These are phyloP conservation scores for Saussurea involucrata DNA, from an alignment of 129 eudicot species.

Conservation along the genomic window DNA sequence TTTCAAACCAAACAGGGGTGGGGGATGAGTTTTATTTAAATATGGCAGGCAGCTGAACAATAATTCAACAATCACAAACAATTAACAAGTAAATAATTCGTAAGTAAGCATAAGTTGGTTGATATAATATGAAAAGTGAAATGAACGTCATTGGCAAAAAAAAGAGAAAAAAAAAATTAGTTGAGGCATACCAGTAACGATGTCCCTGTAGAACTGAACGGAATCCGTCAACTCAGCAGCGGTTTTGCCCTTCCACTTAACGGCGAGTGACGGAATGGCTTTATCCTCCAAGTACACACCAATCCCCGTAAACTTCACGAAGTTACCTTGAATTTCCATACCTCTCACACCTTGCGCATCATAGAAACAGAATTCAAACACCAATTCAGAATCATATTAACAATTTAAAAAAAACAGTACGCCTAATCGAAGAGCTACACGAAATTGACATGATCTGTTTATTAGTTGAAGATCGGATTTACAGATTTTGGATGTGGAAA, in stretches of 20 bases:
- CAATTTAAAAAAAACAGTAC: neutral
- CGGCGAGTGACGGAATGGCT: constrained; percentile 64
- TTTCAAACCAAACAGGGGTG: too few relatives aligned
- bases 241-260: constrained; percentile 82
- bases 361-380: neutral
- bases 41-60: neutral
- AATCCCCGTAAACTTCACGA: constrained; percentile 69
- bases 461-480: neutral
- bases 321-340: constrained; percentile 59
- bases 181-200: constrained; percentile 50
- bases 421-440: neutral
- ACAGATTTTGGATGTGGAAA: neutral
- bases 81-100: neutral
- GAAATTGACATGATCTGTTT: neutral
- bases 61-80: too few relatives aligned
- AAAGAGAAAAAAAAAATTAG: too few relatives aligned
- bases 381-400: neutral
- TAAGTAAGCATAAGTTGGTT: neutral
- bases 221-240: constrained; percentile 57
- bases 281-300: constrained; percentile 70
- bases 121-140: neutral
- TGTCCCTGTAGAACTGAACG: constrained; percentile 59
- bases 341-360: constrained; percentile 76
- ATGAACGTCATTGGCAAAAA: neutral
- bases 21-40: neutral